These are phyloP conservation scores for Euphorbia peplus DNA, from an alignment of 345 rosid species.

Conservation along the genomic window DNA sequence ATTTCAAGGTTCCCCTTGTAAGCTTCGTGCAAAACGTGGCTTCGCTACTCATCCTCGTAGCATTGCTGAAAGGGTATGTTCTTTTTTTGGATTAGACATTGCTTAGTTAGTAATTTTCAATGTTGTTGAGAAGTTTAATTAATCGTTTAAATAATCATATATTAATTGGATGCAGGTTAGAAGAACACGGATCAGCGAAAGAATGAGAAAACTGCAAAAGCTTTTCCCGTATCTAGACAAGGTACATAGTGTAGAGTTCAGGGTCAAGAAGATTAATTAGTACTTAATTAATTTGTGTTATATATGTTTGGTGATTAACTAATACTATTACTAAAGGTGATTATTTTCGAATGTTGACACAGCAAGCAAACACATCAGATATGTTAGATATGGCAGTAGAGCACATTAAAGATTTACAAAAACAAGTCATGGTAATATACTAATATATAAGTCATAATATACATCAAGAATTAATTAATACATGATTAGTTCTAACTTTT, in stretches of 20 bases:
- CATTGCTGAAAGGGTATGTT: conserved; percentile 92
- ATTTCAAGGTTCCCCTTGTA: conserved; percentile 71
- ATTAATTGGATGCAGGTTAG: conserved; percentile 52
- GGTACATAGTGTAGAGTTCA: conserved; percentile 39
- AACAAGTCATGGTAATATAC: conserved; percentile 56
- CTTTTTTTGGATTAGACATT: too few species aligned
- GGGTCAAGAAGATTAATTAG: too few species aligned
- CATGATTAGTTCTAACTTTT: conserved; percentile 20
- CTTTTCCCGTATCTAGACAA: conserved; percentile 68
- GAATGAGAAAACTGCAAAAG: conserved; percentile 63
- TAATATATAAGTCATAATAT: too few species aligned
- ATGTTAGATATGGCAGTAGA: conserved; percentile 76
- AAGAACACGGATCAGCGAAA: conserved; percentile 62
- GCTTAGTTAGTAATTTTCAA: too few species aligned
- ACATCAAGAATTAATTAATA: conserved; percentile 4
- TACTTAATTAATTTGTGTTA: background rate
- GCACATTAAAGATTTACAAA: conserved; percentile 61
- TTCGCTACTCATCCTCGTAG: conserved; percentile 95
- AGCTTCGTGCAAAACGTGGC: conserved; percentile 83
- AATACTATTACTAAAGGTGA: background rate
- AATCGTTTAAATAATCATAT: too few species aligned
- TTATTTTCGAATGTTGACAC: conserved; percentile 21
- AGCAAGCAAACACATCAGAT: conserved; percentile 74
- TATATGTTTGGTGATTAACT: background rate
- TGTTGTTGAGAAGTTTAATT: too few species aligned